Evolutionary conservation across 805 yeast genomes (phyloP).

Genomic region (Saccharomycopsis synnaedendra): DNA sequence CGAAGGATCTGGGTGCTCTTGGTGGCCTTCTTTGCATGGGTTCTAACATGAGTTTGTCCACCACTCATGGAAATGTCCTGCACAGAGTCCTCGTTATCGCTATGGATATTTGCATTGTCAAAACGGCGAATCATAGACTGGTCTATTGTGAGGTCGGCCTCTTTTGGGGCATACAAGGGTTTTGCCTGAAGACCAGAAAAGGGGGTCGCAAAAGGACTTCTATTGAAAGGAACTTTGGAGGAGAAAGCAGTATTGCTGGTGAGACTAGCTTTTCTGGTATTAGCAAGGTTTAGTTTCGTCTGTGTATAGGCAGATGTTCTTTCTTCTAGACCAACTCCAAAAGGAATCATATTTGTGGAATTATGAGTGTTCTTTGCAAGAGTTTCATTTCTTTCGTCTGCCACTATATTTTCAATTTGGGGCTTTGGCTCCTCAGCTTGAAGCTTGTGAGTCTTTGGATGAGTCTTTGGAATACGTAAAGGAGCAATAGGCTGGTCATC

Average conservation of each 20-base stretch:
- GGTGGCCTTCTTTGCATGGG: neutral
- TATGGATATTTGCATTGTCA: constrained; percentile 3
- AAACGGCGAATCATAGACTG: constrained; percentile 2
- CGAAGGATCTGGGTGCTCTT: neutral
- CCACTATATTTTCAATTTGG: no score
- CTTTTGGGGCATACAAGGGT: neutral
- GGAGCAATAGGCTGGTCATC: constrained; percentile 5
- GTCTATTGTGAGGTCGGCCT: constrained; percentile 2
- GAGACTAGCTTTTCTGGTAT: neutral
- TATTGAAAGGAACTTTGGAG: neutral
- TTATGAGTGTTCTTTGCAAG: no score
- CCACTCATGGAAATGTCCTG: constrained; percentile 4
- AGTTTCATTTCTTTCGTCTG: no score
- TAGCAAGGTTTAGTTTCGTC: no score
- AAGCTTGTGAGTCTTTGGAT: no score
- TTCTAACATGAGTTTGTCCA: neutral
- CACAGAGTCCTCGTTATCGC: constrained; percentile 6
- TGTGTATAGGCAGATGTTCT: no score
- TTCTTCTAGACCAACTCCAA: no score
- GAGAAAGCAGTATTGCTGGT: neutral
- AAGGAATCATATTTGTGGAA: no score
- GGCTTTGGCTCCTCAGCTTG: no score
- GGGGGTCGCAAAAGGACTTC: no score
- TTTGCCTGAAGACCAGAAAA: neutral
- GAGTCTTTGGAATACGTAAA: neutral